Base-by-base conservation (phyloP, 2,329 filamentous ascomycete species). In the Venturia oleaginea region DNA sequence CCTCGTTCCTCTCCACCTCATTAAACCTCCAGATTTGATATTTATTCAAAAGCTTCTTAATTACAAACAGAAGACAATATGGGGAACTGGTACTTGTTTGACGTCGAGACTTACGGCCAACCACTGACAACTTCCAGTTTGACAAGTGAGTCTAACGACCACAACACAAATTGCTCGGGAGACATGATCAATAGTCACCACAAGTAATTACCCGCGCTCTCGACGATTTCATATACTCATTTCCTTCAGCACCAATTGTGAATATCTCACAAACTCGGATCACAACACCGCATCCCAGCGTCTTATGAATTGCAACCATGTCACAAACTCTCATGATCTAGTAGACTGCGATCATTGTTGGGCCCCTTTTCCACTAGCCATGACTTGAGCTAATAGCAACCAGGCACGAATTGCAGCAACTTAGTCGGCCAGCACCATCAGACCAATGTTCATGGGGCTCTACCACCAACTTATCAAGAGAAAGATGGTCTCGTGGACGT, bases 341-440 rank as follows among this genome's bases (percentile, higher is more conserved):
- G 30, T 34, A 3, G 51, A 57, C 30, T 57, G 51, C 30, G 6
- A 34, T 34, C 51, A 57, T 22, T 57, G 51, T 57, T 10, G 3
- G 43, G n/a, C n/a, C n/a, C n/a, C n/a, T n/a, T n/a, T n/a, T n/a
- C n/a, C n/a, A n/a, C n/a, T n/a, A n/a, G n/a, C n/a, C n/a, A n/a
- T n/a, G n/a, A n/a, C n/a, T n/a, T n/a, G 24, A 30, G 7, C 27
- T 22, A 27, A 27, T 15, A 40, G 43, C 43, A 13, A n/a, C 8
- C 17, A 57, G 51, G 51, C 51, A 57, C 51, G 51, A 57, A 57
- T 22, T 57, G 51, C 17, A 57, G 51, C 11, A 57, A 57, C 19
- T n/a, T 57, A 15, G 24, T 30, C 5, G 51, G 51, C 17, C 13
- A 30, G 17, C 10, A 4, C 19, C 51, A 57, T 57, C 22, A 24